These are phyloP conservation scores for Tricholoma terreum DNA, from an alignment of 768 basidiomycete genomes.

Conservation along the genomic window DNA sequence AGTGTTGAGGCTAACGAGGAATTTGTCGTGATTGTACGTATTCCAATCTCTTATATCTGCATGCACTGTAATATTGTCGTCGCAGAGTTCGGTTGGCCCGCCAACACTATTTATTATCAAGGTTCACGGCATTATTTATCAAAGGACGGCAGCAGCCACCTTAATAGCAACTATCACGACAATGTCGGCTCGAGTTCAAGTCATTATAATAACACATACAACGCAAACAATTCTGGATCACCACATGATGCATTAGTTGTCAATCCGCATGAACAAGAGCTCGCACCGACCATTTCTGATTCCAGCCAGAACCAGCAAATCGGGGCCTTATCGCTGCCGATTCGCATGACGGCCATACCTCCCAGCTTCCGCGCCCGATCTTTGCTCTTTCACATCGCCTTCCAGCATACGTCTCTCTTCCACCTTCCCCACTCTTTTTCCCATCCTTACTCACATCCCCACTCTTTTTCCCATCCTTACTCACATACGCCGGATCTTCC, in stretches of 20 bases:
- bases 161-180: background rate
- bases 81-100: slow-evolving; percentile 57
- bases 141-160: background rate
- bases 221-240: background rate
- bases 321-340: background rate
- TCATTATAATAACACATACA: background rate
- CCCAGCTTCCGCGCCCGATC: slow-evolving; percentile 40
- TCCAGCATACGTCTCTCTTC: slow-evolving; percentile 49
- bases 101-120: slow-evolving; percentile 41
- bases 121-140: background rate
- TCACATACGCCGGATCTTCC: slow-evolving; percentile 1
- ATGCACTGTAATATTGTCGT: background rate
- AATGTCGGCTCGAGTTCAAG: background rate
- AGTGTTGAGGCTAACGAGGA: slow-evolving; percentile 42
- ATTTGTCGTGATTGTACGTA: slow-evolving; percentile 59
- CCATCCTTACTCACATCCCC: slow-evolving; percentile 1
- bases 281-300: background rate
- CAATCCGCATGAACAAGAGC: background rate
- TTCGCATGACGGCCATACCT: background rate
- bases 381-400: slow-evolving; percentile 63
- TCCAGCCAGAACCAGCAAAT: background rate
- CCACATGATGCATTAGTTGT: background rate
- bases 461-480: too few relatives aligned
- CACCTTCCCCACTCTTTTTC: slow-evolving; percentile 11
- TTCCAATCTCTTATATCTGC: background rate